These are phyloP conservation scores for Hemileia vastatrix DNA, from an alignment of 1,284 basidiomycete species.

Conservation along the genomic window DNA sequence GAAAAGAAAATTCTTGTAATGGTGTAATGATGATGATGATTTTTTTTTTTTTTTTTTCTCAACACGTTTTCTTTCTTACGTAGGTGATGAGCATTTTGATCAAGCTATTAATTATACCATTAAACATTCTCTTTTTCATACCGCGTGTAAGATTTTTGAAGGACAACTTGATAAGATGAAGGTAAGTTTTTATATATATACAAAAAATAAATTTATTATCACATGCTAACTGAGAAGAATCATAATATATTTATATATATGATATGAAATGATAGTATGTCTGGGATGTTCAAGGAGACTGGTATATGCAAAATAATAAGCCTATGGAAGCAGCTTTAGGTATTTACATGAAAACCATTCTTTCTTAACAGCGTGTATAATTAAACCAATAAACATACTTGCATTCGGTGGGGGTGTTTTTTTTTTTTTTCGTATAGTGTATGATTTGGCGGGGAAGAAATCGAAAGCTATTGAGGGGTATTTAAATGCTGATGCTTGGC, in stretches of 20 bases:
- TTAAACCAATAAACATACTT: not conserved
- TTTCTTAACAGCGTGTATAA: not conserved
- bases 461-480: conserved; percentile 71
- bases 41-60: not conserved
- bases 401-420: too few species aligned
- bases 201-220: conserved; percentile 9
- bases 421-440: conserved; percentile 51
- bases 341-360: conserved; percentile 37
- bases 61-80: conserved; percentile 1
- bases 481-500: conserved; percentile 77
- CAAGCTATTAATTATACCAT: conserved; percentile 73
- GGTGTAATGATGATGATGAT: not conserved
- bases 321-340: conserved; percentile 72
- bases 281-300: conserved; percentile 11
- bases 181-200: conserved; percentile 47
- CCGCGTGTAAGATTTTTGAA: conserved; percentile 64
- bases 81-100: conserved; percentile 59
- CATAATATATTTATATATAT: conserved; percentile 3
- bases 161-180: conserved; percentile 54
- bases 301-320: conserved; percentile 59
- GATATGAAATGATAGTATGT: too few species aligned
- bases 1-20: conserved; percentile 27
- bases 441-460: conserved; percentile 56
- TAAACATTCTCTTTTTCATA: conserved; percentile 63
- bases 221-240: conserved; percentile 5